Conservation (phyloP, 2,329 filamentous ascomycete genomes). For the Shiraia bambusicola region DNA sequence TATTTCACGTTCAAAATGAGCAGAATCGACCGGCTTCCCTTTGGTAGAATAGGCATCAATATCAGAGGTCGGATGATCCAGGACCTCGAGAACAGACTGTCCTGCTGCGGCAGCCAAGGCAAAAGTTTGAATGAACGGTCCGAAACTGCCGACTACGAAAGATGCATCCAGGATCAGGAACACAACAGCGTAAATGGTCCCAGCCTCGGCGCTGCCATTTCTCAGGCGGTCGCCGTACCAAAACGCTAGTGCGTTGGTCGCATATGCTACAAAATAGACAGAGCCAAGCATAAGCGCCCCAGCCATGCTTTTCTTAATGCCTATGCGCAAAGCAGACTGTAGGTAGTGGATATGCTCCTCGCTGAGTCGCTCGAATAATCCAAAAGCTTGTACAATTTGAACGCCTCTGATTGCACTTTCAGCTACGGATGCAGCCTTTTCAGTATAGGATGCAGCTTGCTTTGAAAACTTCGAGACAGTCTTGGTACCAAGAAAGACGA, state of each 20-base stretch:
- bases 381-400: conserved; percentile 53
- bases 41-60: conserved; percentile 44
- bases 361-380: conserved; percentile 45
- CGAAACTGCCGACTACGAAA: conserved; percentile 63
- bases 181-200: conserved; percentile 63
- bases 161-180: conserved; percentile 66
- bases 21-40: conserved; percentile 18
- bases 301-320: conserved; percentile 45
- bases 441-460: conserved; percentile 41
- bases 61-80: conserved; percentile 44
- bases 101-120: conserved; percentile 56
- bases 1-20: conserved; percentile 35
- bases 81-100: conserved; percentile 47
- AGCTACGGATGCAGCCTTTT: conserved; percentile 48
- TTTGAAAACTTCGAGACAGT: conserved; percentile 45
- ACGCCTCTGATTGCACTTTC: conserved; percentile 51
- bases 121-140: conserved; percentile 61
- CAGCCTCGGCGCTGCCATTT: conserved; percentile 42
- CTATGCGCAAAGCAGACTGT: conserved; percentile 37
- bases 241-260: conserved; percentile 50
- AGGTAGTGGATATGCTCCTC: conserved; percentile 42
- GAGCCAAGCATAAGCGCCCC: conserved; percentile 47
- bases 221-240: conserved; percentile 45
- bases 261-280: conserved; percentile 50
- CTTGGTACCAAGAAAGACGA: conserved; percentile 48